A percentile compares a stretch with the other conserved stretches of the same genome.
These are phyloP conservation scores for Starmerella geochares DNA, from an alignment of 805 yeast species.

Conservation along the genomic window DNA sequence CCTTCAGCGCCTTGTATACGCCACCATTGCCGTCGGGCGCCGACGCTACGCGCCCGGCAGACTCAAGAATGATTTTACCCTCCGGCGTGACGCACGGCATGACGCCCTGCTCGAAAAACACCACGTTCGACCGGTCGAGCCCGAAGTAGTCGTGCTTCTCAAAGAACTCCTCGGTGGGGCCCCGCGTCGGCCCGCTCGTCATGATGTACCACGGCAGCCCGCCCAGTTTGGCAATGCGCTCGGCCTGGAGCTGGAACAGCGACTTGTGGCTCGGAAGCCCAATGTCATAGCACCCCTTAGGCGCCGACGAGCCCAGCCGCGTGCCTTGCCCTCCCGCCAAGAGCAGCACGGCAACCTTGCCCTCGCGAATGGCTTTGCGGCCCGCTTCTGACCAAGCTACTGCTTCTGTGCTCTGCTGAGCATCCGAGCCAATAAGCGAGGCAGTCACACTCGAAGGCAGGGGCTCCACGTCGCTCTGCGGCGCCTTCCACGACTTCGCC, in stretches of 20 bases:
- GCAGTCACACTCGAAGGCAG: constrained; percentile 30
- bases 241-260: constrained; percentile 87
- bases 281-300: constrained; percentile 90
- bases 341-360: constrained; percentile 76
- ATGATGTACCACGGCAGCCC: constrained; percentile 79
- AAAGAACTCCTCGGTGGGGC: constrained; percentile 64
- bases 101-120: constrained; percentile 88
- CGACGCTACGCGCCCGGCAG: constrained; percentile 49
- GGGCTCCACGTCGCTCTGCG: constrained; percentile 24
- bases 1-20: constrained; percentile 68
- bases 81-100: constrained; percentile 72
- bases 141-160: constrained; percentile 59
- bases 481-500: constrained; percentile 17
- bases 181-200: constrained; percentile 86
- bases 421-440: constrained; percentile 25
- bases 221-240: constrained; percentile 51
- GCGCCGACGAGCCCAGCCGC: constrained; percentile 75
- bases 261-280: constrained; percentile 76
- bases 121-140: constrained; percentile 45
- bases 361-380: constrained; percentile 51
- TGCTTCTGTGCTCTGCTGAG: constrained; percentile 25
- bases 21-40: constrained; percentile 99
- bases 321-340: constrained; percentile 99
- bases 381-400: constrained; percentile 46
- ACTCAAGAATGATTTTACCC: constrained; percentile 64